Evolutionary conservation across 768 basidiomycete species (phyloP).

Genomic region (Tephrocybe sp.): DNA sequence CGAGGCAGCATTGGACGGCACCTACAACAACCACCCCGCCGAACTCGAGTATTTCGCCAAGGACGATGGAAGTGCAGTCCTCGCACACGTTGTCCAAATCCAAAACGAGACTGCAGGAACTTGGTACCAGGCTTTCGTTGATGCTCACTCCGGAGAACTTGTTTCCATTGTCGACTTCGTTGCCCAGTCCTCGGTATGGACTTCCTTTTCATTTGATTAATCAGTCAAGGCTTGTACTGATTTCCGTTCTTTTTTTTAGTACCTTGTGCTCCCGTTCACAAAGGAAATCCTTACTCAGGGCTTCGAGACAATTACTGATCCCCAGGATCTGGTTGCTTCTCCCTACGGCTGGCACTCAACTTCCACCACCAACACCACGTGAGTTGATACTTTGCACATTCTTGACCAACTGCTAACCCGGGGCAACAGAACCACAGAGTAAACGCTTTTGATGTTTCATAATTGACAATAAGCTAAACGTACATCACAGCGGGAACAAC

Average conservation of each 20-base stretch:
- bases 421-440: too few relatives aligned
- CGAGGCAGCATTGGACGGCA: slow-evolving; percentile 35
- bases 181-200: slow-evolving; percentile 38
- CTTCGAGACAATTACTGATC: slow-evolving; percentile 41
- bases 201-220: background rate
- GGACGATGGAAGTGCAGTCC: slow-evolving; percentile 34
- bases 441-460: too few relatives aligned
- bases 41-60: slow-evolving; percentile 40
- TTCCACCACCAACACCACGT: slow-evolving; percentile 16
- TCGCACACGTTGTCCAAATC: slow-evolving; percentile 38
- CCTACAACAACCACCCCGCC: slow-evolving; percentile 37
- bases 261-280: slow-evolving; percentile 42
- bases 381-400: background rate
- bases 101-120: slow-evolving; percentile 32
- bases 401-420: too few relatives aligned
- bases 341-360: slow-evolving; percentile 41
- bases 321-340: slow-evolving; percentile 45
- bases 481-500: too few relatives aligned
- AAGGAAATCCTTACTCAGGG: slow-evolving; percentile 48
- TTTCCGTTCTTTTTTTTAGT: slow-evolving; percentile 20
- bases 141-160: slow-evolving; percentile 52
- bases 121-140: slow-evolving; percentile 59
- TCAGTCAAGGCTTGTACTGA: background rate
- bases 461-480: too few relatives aligned
- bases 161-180: slow-evolving; percentile 53